Evolutionary conservation across 495 filamentous ascomycete species (phyloP), one percentile per base, ranked within the genome.

Genomic region (Tuber aestivum): DNA sequence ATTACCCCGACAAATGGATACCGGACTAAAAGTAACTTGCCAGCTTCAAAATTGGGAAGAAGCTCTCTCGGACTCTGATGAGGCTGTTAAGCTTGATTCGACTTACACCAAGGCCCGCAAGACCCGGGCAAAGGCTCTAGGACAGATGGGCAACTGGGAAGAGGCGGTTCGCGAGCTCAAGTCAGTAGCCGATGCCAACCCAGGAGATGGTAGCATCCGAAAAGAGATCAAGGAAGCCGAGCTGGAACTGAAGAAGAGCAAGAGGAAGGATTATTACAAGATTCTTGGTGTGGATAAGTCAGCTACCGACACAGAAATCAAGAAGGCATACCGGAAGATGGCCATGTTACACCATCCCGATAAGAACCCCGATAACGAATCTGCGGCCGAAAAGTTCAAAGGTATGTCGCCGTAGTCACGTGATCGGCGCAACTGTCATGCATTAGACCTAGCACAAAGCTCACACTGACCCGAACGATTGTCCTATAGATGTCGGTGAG

Each of bases 201-300:
- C 94, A 3, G 86, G 89, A 74, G 95, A 98, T 83, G 88, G 89
- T 61, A 89, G 86, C 42, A 91, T 97, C 65, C 86, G 87, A 42
- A 92, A 91, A 83, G 95, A 99, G 68, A 90, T 98, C 41, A 91
- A 92, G 72, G 90, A 90, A 78, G 95, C 95, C 0, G 96, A 99
- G 85, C 86, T 97, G 50, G 95, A 99, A 85, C 86, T 97, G 78
- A 99, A 99, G 91, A 98, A 98, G 91, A 91, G 92, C 80, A 92
- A 93, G 85, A 88, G 95, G 71, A 98, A 98, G 86, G 95, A 99
- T 84, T 97, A 97, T 86, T 99, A 99, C 87, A 97, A 97, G 88
- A 97, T 98, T 78, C 88, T 99, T 32, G 92, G 90, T 4, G 86
- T 99, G 18, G 87, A 90, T 65, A 98, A 97, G 86, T 92, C 94